A percentile compares a stretch with the other conserved stretches of the same genome.
phyloP scores from a whole-genome alignment of 1,284 basidiomycete genomes.

The Tremellales sp. region DNA sequence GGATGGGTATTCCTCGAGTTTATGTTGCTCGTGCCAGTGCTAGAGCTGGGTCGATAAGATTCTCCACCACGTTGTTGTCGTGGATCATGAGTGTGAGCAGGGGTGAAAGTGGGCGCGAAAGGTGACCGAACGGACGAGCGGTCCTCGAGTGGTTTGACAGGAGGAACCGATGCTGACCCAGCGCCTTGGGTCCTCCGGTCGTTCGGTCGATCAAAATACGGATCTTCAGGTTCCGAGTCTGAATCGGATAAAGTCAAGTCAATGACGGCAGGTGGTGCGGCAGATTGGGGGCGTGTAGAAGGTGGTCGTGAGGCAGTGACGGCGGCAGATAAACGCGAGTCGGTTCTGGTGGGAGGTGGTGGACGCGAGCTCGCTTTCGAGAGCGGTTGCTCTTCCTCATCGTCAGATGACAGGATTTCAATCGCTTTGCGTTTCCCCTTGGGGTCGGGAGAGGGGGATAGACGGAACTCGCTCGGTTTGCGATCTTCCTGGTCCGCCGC shows the following conservation, averaged over 20 bases:
- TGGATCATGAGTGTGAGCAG: too few relatives aligned
- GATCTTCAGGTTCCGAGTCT: too few relatives aligned
- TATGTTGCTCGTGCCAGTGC: too few relatives aligned
- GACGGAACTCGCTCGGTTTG: not conserved
- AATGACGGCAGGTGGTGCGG: constrained; percentile 12
- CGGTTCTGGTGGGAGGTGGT: not conserved
- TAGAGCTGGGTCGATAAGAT: too few relatives aligned
- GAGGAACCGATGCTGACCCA: too few relatives aligned
- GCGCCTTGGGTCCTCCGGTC: too few relatives aligned
- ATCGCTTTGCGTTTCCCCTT: constrained; percentile 49
- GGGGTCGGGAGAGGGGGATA: constrained; percentile 4
- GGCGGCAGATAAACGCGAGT: not conserved
- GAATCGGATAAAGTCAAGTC: constrained; percentile 27
- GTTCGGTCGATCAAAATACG: too few relatives aligned
- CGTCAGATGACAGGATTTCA: constrained; percentile 74
- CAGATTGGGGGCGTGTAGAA: constrained; percentile 1
- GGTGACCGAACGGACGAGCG: not conserved
- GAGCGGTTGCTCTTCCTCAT: constrained; percentile 60
- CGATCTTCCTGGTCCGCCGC: not conserved
- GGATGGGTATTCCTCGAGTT: too few relatives aligned
- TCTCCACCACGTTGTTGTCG: too few relatives aligned
- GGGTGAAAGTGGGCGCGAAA: too few relatives aligned
- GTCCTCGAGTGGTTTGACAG: too few relatives aligned
- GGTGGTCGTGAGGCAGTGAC: constrained; percentile 1
- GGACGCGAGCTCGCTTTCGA: not conserved